These are phyloP conservation scores for Baorangia bicolor DNA, from an alignment of 768 basidiomycete species.

Conservation along the genomic window DNA sequence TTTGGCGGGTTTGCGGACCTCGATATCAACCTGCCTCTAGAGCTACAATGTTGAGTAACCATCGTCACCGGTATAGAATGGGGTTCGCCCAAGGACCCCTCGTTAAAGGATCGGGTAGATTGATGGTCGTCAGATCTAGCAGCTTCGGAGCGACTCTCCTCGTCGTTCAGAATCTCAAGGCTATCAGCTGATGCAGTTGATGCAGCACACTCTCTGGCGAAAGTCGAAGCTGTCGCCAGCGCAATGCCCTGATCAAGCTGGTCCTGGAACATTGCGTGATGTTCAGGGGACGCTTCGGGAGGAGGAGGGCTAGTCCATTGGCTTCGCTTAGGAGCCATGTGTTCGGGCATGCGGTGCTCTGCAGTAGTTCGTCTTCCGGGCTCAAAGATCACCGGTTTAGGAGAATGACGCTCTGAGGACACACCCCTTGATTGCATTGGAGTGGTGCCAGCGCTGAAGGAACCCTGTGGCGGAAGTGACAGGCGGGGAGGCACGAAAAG, in stretches of 20 bases:
- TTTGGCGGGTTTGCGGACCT: constrained; percentile 9
- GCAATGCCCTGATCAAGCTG: constrained; percentile 64
- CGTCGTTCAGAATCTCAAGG: constrained; percentile 61
- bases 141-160: constrained; percentile 56
- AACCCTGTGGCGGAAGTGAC: constrained; percentile 61
- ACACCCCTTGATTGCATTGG: constrained; percentile 50
- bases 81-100: constrained; percentile 37
- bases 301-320: constrained; percentile 89
- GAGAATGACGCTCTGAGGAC: constrained; percentile 50
- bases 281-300: constrained; percentile 66
- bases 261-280: constrained; percentile 65
- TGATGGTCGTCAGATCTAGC: constrained; percentile 67
- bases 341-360: constrained; percentile 49
- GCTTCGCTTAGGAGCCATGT: constrained; percentile 77
- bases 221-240: constrained; percentile 64
- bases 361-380: constrained; percentile 34
- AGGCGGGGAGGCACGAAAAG: constrained; percentile 47
- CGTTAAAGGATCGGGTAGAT: constrained; percentile 66
- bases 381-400: constrained; percentile 48
- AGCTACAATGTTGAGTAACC: constrained; percentile 7
- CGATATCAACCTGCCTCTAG: constrained; percentile 29
- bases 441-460: constrained; percentile 65
- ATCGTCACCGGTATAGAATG: constrained; percentile 11
- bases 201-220: constrained; percentile 53
- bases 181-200: constrained; percentile 60